Base-by-base conservation (phyloP, 805 yeast genomes). In the Myxozyma lipomycoides region DNA sequence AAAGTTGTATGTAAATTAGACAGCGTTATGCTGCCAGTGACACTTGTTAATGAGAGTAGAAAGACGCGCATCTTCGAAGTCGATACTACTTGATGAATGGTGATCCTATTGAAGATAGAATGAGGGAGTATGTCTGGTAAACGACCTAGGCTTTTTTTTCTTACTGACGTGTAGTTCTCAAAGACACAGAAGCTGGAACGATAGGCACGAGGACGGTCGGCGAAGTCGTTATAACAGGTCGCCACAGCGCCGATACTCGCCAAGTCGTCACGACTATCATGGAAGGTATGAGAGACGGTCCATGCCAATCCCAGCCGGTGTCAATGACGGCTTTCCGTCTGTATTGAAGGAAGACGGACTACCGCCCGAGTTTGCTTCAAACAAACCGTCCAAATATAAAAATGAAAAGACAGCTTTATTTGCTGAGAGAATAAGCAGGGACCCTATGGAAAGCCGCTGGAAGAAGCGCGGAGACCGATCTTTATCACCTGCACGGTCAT, bases 21-120 rank as follows among this genome's bases (percentile, higher is more conserved):
- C 26, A 10, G 21, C n/a, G 40, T 22, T 12, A 25, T 2, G 12
- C 6, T 35, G 6, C 7, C n/a, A 15, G 38, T n/a, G 19, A 6
- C 6, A 21, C n/a, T 3, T n/a, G 7, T n/a, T 43, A 22, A 35
- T n/a, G 10, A 10, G 6, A 4, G 19, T 36, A 54, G 59, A 73
- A 73, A 56, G 75, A 77, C 55, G 82, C 86, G 7, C 68, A 73
- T 34, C 75, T 70, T 19, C 76, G 74, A 50, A 81, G 85, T 12
- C 64, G 83, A 37, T 82, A 82, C 63, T 82, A 82, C 65, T 67
- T 81, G 49, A 62, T 81, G 4, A 80, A 82, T 58, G 86, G 86
- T 1, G 86, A 82, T 61, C 86, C 86, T 1, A 79, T 77, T 9
- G 59, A 59, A 47, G 53, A 37, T n/a, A n/a, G n/a, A n/a, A n/a